Evolutionary conservation across 441 rosid genomes (phyloP).

Genomic region (Rhodomyrtus psidioides): DNA sequence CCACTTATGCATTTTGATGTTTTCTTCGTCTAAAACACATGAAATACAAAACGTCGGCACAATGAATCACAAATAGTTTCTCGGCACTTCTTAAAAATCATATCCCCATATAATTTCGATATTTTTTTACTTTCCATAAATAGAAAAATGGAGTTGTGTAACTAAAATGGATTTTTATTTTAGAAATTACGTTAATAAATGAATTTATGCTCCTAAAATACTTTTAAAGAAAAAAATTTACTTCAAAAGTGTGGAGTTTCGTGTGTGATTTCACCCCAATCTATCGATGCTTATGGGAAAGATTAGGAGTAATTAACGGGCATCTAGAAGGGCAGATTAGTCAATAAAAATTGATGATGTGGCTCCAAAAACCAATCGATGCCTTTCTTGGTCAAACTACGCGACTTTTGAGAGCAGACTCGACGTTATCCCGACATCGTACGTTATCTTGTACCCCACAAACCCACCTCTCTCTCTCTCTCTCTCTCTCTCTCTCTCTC

Average conservation of each 20-base stretch:
- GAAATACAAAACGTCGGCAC: background rate
- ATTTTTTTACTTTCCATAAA: too few relatives aligned
- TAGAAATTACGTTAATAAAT: too few relatives aligned
- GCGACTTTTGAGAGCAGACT: background rate
- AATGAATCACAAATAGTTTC: background rate
- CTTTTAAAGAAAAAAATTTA: too few relatives aligned
- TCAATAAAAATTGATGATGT: background rate
- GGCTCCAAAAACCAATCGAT: background rate
- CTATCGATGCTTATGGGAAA: background rate
- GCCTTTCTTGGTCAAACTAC: background rate
- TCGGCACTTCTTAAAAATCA: background rate
- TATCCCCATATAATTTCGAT: background rate
- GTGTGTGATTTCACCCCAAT: background rate
- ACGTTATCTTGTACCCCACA: background rate
- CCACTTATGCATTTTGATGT: background rate
- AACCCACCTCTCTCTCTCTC: background rate
- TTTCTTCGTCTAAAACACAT: background rate
- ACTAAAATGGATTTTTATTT: rapidly evolving
- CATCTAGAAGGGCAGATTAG: background rate
- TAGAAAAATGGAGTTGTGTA: too few relatives aligned
- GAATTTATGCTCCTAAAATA: rapidly evolving
- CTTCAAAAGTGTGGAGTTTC: background rate
- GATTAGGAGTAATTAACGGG: background rate
- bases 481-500: background rate
- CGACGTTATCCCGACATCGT: background rate